Percentiles rank a stretch among this genome's conserved stretches.
phyloP scores from a whole-genome alignment of 176 grass and related monocot species.

The Oryza meyeriana region DNA sequence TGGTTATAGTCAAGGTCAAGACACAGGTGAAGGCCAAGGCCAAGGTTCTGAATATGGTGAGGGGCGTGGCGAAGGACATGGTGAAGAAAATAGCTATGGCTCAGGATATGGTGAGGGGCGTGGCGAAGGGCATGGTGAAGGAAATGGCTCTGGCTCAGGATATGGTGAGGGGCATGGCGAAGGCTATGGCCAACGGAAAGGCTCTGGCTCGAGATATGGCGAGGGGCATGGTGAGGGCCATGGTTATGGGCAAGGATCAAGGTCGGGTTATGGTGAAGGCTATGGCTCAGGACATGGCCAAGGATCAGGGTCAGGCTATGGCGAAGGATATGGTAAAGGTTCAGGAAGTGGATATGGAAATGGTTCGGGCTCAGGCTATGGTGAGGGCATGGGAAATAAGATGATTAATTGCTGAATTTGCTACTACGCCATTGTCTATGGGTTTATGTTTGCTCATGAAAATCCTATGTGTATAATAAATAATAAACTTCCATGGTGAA shows the following conservation, averaged over 20 bases:
- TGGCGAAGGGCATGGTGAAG: slow-evolving; percentile 30
- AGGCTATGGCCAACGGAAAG: not conserved
- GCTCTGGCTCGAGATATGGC: not conserved
- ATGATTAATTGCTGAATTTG: not conserved
- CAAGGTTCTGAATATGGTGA: slow-evolving; percentile 20
- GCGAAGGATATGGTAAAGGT: slow-evolving; percentile 10
- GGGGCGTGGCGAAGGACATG: slow-evolving; percentile 4
- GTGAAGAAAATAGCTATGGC: not conserved
- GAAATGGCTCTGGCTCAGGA: not conserved
- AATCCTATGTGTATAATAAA: not conserved
- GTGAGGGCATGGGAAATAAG: slow-evolving; percentile 30
- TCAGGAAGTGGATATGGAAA: slow-evolving; percentile 8
- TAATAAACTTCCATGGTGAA: not conserved
- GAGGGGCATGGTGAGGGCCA: not conserved
- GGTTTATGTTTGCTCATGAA: not conserved
- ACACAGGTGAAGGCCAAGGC: slow-evolving; percentile 22
- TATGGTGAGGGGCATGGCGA: not conserved
- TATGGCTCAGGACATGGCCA: slow-evolving; percentile 1
- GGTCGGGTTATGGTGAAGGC: slow-evolving; percentile 1
- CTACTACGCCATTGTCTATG: not conserved
- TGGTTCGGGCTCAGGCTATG: slow-evolving; percentile 17
- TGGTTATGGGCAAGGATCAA: slow-evolving; percentile 20
- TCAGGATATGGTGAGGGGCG: slow-evolving; percentile 22
- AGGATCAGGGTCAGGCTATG: not conserved
- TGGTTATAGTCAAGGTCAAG: slow-evolving; percentile 28